Percentiles rank a stretch among this genome's conserved stretches.
Conservation (phyloP, 306 rosid genomes). For the Hippophae tibetana region DNA sequence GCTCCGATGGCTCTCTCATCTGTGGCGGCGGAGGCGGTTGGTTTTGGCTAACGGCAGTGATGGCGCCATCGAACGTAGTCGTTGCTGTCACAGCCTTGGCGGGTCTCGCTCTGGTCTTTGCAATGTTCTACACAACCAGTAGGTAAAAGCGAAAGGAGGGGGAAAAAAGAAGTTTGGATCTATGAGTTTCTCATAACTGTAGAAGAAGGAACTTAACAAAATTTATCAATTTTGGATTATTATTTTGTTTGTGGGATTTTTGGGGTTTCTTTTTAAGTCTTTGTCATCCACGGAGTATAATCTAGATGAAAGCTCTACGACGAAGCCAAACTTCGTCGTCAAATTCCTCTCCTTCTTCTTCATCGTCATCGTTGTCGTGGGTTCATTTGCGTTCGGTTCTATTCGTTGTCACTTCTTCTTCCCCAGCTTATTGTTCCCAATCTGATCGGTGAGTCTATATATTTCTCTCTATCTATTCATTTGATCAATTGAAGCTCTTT, state of each 20-base stretch:
- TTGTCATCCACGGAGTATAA: not conserved
- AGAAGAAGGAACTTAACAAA: not conserved
- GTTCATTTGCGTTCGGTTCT: conserved; percentile 98
- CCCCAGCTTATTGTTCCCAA: conserved; percentile 87
- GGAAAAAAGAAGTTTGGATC: not conserved
- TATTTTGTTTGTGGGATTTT: not conserved
- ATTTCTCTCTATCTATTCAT: conserved; percentile 22
- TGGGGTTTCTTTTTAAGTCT: not conserved
- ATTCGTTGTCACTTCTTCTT: conserved; percentile 86
- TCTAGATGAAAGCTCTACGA: conserved; percentile 80
- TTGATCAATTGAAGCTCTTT: conserved; percentile 14
- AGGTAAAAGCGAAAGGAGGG: conserved; percentile 35
- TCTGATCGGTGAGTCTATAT: conserved; percentile 97
- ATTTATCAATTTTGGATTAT: not conserved
- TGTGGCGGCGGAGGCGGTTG: conserved; percentile 38
- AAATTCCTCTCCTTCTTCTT: conserved; percentile 49
- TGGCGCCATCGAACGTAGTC: conserved; percentile 33
- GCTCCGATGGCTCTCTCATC: conserved; percentile 25
- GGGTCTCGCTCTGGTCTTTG: conserved; percentile 49
- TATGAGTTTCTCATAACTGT: conserved; percentile 18
- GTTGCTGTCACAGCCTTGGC: conserved; percentile 59
- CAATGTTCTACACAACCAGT: conserved; percentile 56
- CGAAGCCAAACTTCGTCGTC: conserved; percentile 84
- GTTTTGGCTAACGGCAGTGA: conserved; percentile 33
- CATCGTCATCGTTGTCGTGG: conserved; percentile 77